Base-by-base conservation (phyloP, 192 early-diverging fungal species). In the Linnemannia zychae region DNA sequence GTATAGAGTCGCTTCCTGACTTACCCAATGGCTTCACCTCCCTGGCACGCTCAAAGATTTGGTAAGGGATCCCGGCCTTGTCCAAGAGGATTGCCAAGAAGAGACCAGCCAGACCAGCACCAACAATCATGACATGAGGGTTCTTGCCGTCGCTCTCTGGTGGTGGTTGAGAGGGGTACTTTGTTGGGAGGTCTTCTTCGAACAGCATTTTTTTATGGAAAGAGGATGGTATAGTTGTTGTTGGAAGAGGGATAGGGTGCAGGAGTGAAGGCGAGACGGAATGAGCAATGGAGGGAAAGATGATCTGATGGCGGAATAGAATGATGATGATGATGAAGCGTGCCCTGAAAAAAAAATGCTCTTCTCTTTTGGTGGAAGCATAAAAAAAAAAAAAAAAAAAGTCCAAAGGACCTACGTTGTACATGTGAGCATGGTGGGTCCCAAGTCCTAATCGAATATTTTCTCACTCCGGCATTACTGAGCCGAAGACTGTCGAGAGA, bases 21-120 rank as follows among this genome's bases (percentile, higher is more conserved):
- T 46, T 72, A 82, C 80, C 80, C 4, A 82, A 50, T 5, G 74
- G 74, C 24, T 36, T 28, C 22, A 76, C 70, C 6, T 72, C 53
- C 18, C 53, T 60, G 2, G 74, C 69, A 7, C 74, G 68, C 16
- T 82, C 80, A 67, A 38, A 82, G n/a, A 82, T 71, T 7, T 75
- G 33, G 52, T 76, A 82, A 0, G 80, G 57, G 22, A 82, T 74
- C 0, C 47, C 60, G 4, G 73, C 72, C 1, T 44, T 28, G 2
- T 82, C 68, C 22, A 82, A 50, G 31, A 76, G 66, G 40, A 76
- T 69, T n/a, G 46, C 80, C 9, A 82, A 20, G 11, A 76, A 34
- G 7, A 82, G 33, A 17, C 80, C 80, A 49, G 37, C 74, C 17
- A 82, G 63, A 20, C 80, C 80, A 12, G 68, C 80, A 15, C 80